Conservation (phyloP, 2,329 filamentous ascomycete genomes). For the Colletotrichum melonis region DNA sequence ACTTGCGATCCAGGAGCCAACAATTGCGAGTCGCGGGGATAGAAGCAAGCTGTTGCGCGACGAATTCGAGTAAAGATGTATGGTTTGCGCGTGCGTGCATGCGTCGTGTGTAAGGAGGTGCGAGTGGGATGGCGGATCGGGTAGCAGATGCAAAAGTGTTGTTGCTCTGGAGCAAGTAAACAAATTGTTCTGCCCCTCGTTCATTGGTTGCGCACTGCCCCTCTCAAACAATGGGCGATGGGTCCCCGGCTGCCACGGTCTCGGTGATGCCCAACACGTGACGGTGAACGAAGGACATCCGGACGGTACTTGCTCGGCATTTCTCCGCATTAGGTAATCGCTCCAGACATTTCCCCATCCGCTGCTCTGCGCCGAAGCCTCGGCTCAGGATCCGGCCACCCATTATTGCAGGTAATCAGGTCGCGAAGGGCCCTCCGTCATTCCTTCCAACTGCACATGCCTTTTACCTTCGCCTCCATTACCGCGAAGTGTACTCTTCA, state of each 20-base stretch:
- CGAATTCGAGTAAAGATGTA: neutral
- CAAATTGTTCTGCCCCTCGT: conserved; percentile 42
- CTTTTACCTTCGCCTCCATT: neutral
- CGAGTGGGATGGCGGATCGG: neutral
- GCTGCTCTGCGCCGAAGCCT: conserved; percentile 37
- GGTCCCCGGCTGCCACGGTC: neutral
- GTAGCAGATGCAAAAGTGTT: conserved; percentile 15
- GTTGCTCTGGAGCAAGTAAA: conserved; percentile 58
- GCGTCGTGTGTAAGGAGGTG: conserved; percentile 11
- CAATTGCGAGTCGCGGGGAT: too few species aligned
- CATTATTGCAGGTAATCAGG: conserved; percentile 26
- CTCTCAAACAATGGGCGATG: conserved; percentile 27
- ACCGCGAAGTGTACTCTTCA: conserved; percentile 6
- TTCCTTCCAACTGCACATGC: neutral
- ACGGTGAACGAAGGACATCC: neutral
- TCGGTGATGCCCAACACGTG: conserved; percentile 23
- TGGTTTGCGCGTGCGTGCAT: neutral
- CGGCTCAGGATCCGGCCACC: conserved; percentile 41
- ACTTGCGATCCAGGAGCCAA: neutral
- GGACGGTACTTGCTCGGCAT: conserved; percentile 14
- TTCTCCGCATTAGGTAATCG: neutral
- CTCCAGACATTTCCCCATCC: conserved; percentile 18
- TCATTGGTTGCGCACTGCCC: conserved; percentile 35
- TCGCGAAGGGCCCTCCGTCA: neutral
- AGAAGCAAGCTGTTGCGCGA: neutral